phyloP scores from a whole-genome alignment of 139 green algal species.

The Chlorokybus atmophyticus region DNA sequence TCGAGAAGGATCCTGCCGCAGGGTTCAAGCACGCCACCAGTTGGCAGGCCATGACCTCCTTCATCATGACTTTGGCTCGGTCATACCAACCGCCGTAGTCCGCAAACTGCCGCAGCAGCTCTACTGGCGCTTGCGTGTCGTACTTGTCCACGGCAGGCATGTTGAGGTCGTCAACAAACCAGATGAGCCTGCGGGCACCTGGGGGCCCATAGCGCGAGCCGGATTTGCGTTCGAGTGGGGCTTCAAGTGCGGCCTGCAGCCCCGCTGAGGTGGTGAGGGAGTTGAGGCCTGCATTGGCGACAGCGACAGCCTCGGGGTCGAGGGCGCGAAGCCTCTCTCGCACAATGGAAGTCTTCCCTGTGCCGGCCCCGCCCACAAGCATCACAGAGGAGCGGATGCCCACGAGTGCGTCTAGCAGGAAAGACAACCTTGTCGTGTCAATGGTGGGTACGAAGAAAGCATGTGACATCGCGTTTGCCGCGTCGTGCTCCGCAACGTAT shows the following conservation, averaged over 20 bases:
- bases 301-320: conserved; percentile 52
- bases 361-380: conserved; percentile 74
- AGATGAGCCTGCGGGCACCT: conserved; percentile 54
- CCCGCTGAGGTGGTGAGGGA: conserved; percentile 61
- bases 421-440: conserved; percentile 67
- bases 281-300: conserved; percentile 76
- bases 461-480: no score
- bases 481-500: conserved; percentile 32
- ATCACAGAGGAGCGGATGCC: conserved; percentile 69
- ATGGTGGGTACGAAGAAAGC: conserved; percentile 83
- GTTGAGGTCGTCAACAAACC: conserved; percentile 87
- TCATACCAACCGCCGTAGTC: conserved; percentile 85
- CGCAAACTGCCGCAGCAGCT: conserved; percentile 71
- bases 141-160: conserved; percentile 89
- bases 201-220: conserved; percentile 75
- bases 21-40: conserved; percentile 77
- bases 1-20: conserved; percentile 69
- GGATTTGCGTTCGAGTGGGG: conserved; percentile 25
- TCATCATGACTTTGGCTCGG: conserved; percentile 75
- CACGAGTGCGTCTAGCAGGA: conserved; percentile 66
- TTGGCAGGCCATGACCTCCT: conserved; percentile 72
- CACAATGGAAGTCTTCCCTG: conserved; percentile 71
- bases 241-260: conserved; percentile 39
- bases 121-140: conserved; percentile 77
- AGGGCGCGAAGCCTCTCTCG: conserved; percentile 66